Conservation (phyloP, 495 filamentous ascomycete genomes). For the Parmelia sp. region DNA sequence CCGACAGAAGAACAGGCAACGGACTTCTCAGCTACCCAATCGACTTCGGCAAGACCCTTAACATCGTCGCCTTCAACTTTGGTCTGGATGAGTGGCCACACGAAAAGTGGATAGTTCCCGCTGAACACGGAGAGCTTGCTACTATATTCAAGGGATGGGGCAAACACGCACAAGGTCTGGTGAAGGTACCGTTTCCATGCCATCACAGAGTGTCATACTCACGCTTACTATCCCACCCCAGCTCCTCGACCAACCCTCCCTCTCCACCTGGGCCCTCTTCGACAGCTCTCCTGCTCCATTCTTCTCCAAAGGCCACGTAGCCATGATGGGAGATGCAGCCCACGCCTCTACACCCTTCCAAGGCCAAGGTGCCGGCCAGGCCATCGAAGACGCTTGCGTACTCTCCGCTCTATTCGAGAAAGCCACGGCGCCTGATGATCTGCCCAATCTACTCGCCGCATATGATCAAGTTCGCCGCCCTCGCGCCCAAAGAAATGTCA, state of each 20-base stretch:
- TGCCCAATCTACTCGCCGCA: slow-evolving; percentile 50
- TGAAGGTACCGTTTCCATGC: slow-evolving; percentile 13
- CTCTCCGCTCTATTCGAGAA: slow-evolving; percentile 46
- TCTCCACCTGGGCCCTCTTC: slow-evolving; percentile 55
- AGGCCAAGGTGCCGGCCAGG: slow-evolving; percentile 61
- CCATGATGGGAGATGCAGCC: slow-evolving; percentile 62
- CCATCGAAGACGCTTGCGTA: slow-evolving; percentile 61
- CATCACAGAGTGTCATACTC: slow-evolving; percentile 41
- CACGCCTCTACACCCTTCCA: slow-evolving; percentile 67
- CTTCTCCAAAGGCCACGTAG: slow-evolving; percentile 49
- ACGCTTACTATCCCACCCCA: slow-evolving; percentile 43
- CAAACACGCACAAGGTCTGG: not conserved
- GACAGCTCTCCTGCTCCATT: slow-evolving; percentile 50
- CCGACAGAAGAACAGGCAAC: not conserved
- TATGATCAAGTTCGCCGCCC: slow-evolving; percentile 56
- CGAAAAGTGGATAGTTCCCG: slow-evolving; percentile 51
- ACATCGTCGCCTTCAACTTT: slow-evolving; percentile 44
- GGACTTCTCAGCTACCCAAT: slow-evolving; percentile 52
- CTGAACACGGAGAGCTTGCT: slow-evolving; percentile 50
- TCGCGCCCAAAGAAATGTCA: slow-evolving; percentile 43
- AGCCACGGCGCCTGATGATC: slow-evolving; percentile 25
- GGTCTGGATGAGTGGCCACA: slow-evolving; percentile 42
- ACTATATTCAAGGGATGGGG: slow-evolving; percentile 52
- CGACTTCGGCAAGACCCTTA: slow-evolving; percentile 55
- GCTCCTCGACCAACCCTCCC: not conserved